Conservation (phyloP, 495 filamentous ascomycete genomes). For the Penicillium mononematosum region DNA sequence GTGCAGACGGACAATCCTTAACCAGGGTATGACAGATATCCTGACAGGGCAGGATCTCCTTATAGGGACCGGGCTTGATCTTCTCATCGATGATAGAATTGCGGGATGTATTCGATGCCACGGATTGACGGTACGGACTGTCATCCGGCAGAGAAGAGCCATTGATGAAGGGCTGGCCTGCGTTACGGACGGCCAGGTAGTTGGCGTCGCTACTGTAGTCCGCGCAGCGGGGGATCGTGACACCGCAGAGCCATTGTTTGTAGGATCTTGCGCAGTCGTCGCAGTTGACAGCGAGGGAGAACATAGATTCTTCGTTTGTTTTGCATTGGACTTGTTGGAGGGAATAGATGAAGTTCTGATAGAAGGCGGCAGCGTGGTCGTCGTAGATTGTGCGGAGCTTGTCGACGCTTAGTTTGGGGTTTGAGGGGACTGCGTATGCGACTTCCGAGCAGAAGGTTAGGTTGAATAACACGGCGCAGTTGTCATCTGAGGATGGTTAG, state of each 20-base stretch:
- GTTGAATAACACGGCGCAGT: slow-evolving; percentile 82
- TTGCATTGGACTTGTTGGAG: slow-evolving; percentile 84
- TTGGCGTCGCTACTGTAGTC: slow-evolving; percentile 62
- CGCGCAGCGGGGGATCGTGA: slow-evolving; percentile 86
- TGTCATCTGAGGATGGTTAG: slow-evolving; percentile 51
- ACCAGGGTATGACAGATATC: slow-evolving; percentile 82
- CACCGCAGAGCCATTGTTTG: slow-evolving; percentile 90
- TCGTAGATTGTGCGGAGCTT: slow-evolving; percentile 69
- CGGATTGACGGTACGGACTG: slow-evolving; percentile 30
- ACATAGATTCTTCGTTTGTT: slow-evolving; percentile 64
- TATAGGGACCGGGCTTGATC: slow-evolving; percentile 85
- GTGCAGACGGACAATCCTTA: slow-evolving; percentile 73
- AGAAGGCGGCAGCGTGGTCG: slow-evolving; percentile 55
- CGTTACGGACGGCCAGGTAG: slow-evolving; percentile 67
- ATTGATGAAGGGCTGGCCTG: slow-evolving; percentile 67
- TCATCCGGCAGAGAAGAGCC: slow-evolving; percentile 49
- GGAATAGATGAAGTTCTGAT: slow-evolving; percentile 74
- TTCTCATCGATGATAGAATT: slow-evolving; percentile 67
- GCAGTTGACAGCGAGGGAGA: slow-evolving; percentile 78
- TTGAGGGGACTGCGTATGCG: slow-evolving; percentile 86
- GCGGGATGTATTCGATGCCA: slow-evolving; percentile 53
- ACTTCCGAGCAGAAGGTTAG: slow-evolving; percentile 81
- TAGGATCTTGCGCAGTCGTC: slow-evolving; percentile 75
- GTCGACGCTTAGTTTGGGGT: slow-evolving; percentile 47
- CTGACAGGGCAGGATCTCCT: slow-evolving; percentile 83